Evolutionary conservation across 2,329 filamentous ascomycete species (phyloP).

Genomic region (Aspergillus fischeri): DNA sequence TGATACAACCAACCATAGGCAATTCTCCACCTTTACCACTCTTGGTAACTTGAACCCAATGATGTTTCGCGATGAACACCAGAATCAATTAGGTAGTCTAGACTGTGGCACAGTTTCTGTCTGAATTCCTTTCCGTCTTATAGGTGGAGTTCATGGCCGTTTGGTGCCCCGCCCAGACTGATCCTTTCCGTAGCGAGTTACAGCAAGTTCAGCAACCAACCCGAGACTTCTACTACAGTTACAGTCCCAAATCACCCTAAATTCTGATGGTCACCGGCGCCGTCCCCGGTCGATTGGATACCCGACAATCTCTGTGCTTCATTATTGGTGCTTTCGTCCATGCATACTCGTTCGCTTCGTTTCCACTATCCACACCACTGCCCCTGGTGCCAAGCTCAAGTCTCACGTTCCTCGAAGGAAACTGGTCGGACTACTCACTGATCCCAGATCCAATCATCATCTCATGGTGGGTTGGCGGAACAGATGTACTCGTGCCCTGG

Average conservation of each 20-base stretch:
- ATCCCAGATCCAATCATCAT: slow-evolving; percentile 12
- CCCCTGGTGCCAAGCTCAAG: slow-evolving; percentile 13
- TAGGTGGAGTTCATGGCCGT: not conserved
- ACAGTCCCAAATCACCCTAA: not conserved
- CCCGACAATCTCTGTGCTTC: not conserved
- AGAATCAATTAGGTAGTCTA: not conserved
- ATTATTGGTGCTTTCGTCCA: not conserved
- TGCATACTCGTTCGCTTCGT: slow-evolving; percentile 3
- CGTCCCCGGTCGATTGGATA: slow-evolving; percentile 10
- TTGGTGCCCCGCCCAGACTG: not conserved
- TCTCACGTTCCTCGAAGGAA: slow-evolving; percentile 4
- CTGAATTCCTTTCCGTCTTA: not conserved
- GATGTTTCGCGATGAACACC: not conserved
- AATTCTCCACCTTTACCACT: no score
- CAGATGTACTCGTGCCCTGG: slow-evolving; percentile 4
- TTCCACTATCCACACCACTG: slow-evolving; percentile 3
- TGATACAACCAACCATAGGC: no score
- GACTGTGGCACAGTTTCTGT: not conserved
- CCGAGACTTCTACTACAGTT: not conserved
- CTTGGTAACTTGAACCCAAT: not conserved
- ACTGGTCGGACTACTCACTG: slow-evolving; percentile 4
- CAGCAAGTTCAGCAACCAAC: not conserved
- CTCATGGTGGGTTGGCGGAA: not conserved
- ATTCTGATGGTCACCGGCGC: not conserved
- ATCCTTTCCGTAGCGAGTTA: not conserved